phyloP scores from a whole-genome alignment of 306 rosid species.

The Casuarina equisetifolia region DNA sequence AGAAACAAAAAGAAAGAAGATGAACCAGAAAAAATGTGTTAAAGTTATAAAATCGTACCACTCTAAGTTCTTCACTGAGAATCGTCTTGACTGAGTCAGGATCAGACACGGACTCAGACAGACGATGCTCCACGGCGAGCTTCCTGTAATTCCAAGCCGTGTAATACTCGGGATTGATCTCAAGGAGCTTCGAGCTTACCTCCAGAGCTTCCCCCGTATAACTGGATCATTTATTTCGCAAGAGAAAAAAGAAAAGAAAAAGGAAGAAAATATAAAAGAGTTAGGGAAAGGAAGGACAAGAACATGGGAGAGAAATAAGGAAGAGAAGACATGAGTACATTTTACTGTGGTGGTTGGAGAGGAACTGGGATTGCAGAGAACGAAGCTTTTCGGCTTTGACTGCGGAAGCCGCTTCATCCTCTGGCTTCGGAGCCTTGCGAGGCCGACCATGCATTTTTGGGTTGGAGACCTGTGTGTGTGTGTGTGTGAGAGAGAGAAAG shows the following conservation, averaged over 20 bases:
- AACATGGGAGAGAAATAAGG: conserved; percentile 1
- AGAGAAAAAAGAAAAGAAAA: background rate
- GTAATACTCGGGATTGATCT: conserved; percentile 73
- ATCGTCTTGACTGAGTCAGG: conserved; percentile 39
- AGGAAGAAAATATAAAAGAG: background rate
- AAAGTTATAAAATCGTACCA: conserved; percentile 41
- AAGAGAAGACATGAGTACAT: conserved; percentile 26
- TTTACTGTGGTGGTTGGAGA: conserved; percentile 61
- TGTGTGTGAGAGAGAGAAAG: too few species aligned
- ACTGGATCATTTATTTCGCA: conserved; percentile 34
- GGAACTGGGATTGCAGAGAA: conserved; percentile 65
- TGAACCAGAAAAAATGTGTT: background rate
- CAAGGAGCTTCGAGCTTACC: conserved; percentile 61
- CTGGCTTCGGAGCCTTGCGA: conserved; percentile 65
- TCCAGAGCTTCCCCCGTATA: conserved; percentile 73
- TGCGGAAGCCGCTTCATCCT: conserved; percentile 56
- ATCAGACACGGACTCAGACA: conserved; percentile 52
- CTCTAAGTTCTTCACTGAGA: conserved; percentile 59
- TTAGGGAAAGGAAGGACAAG: background rate
- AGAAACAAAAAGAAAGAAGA: background rate
- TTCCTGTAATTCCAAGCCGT: conserved; percentile 94
- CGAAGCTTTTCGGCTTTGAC: conserved; percentile 68
- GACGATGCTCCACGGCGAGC: conserved; percentile 58
- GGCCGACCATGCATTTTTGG: conserved; percentile 82
- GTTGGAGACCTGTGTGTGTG: too few species aligned